Conservation (phyloP, 441 rosid species). For the Corymbia calophylla region DNA sequence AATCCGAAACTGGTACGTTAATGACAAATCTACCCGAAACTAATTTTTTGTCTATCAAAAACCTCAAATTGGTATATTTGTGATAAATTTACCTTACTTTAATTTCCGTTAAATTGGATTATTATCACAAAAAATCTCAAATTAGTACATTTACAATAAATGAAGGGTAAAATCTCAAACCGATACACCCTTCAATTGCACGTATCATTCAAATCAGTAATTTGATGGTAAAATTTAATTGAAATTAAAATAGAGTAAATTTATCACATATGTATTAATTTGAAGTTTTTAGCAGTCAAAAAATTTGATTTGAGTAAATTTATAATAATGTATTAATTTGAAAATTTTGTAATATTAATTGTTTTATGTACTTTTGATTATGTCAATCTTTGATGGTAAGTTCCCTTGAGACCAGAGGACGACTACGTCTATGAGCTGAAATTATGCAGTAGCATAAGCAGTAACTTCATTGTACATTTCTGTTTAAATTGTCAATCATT, state of each 20-base stretch:
- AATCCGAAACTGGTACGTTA: too few species aligned
- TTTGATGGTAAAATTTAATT: too few species aligned
- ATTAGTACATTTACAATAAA: too few species aligned
- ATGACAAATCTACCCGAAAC: too few species aligned
- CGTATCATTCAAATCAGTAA: accelerated
- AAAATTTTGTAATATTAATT: accelerated
- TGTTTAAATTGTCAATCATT: background rate
- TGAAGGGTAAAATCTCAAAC: accelerated
- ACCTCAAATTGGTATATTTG: too few species aligned
- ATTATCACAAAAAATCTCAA: too few species aligned
- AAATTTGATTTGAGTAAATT: too few species aligned
- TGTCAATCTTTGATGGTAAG: background rate
- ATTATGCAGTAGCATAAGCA: background rate
- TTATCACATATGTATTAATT: accelerated
- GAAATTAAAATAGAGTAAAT: too few species aligned
- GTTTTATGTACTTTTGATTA: background rate
- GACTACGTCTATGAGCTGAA: background rate
- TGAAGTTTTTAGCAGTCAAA: accelerated
- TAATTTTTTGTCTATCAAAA: too few species aligned
- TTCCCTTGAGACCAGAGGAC: background rate
- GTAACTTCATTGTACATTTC: background rate
- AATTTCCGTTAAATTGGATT: accelerated
- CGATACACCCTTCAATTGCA: accelerated
- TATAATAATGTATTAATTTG: too few species aligned
- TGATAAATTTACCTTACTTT: accelerated